Conservation (phyloP, 306 rosid genomes). For the Luffa acutangula region DNA sequence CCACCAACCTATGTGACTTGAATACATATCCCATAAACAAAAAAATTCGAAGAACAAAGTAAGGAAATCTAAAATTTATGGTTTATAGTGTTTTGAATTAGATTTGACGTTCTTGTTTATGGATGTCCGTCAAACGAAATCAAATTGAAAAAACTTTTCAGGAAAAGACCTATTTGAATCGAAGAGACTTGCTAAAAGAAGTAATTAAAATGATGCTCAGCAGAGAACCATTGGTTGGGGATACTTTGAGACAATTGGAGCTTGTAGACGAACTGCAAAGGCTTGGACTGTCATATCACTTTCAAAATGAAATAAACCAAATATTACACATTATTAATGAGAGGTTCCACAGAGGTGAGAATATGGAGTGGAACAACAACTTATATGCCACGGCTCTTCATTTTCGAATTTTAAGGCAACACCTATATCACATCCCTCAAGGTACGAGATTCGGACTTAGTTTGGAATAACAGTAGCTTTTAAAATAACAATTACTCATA, state of each 20-base stretch:
- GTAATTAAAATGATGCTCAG: constrained; percentile 12
- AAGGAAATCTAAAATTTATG: no score
- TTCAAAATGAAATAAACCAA: constrained; percentile 11
- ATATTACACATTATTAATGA: background rate
- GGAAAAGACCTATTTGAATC: background rate
- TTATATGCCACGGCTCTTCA: constrained; percentile 16
- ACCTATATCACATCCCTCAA: constrained; percentile 16
- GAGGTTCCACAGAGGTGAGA: background rate
- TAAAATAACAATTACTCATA: no score
- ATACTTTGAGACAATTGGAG: constrained; percentile 15
- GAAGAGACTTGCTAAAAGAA: background rate
- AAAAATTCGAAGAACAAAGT: no score
- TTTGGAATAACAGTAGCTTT: no score
- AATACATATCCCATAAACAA: no score
- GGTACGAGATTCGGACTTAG: no score
- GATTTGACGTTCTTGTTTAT: no score
- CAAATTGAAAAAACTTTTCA: background rate
- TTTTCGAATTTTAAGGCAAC: constrained; percentile 25
- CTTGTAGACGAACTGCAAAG: constrained; percentile 20
- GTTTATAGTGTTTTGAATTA: no score
- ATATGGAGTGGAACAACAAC: background rate
- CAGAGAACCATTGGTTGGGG: background rate
- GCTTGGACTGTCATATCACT: constrained; percentile 31
- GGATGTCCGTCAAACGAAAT: no score
- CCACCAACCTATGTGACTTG: no score